Evolutionary conservation across 129 eudicot species (phyloP).

Genomic region (carrot (Daucus carota)): DNA sequence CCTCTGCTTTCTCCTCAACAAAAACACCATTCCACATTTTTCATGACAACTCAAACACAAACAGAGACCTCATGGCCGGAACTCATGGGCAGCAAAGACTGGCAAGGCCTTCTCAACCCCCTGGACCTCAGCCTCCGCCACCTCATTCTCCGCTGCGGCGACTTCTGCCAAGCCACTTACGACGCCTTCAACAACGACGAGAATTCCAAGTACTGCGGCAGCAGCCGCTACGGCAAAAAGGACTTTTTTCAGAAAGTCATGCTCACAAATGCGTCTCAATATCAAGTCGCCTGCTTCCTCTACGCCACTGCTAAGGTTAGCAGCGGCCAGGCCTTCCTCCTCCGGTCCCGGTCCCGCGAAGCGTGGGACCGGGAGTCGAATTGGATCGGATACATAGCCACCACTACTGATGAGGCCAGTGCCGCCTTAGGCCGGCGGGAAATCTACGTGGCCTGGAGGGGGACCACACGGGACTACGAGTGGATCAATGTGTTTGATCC

Average conservation of each 20-base stretch:
- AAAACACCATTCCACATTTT: background rate
- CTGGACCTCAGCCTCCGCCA: slow-evolving; percentile 31
- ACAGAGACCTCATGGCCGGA: slow-evolving; percentile 35
- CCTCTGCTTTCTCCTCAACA: background rate
- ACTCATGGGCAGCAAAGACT: slow-evolving; percentile 33
- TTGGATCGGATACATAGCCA: slow-evolving; percentile 79
- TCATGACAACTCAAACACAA: background rate
- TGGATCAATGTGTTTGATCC: slow-evolving; percentile 75
- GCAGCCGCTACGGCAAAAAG: slow-evolving; percentile 66
- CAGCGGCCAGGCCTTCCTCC: slow-evolving; percentile 40
- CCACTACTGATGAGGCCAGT: slow-evolving; percentile 49
- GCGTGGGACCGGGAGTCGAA: slow-evolving; percentile 88
- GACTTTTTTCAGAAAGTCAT: slow-evolving; percentile 54
- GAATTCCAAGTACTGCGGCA: slow-evolving; percentile 60
- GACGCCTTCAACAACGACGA: slow-evolving; percentile 73
- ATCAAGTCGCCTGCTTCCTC: slow-evolving; percentile 48
- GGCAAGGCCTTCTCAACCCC: slow-evolving; percentile 47
- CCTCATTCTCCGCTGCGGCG: slow-evolving; percentile 65
- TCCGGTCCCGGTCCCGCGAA: slow-evolving; percentile 63
- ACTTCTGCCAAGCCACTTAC: slow-evolving; percentile 73
- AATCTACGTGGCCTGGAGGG: slow-evolving; percentile 69
- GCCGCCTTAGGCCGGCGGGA: slow-evolving; percentile 59
- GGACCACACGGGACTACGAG: slow-evolving; percentile 62
- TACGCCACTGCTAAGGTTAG: slow-evolving; percentile 73
- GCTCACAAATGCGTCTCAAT: slow-evolving; percentile 39